These are phyloP conservation scores for Phytopythium sindhum DNA, from an alignment of 352 stramenopile species.

Conservation along the genomic window DNA sequence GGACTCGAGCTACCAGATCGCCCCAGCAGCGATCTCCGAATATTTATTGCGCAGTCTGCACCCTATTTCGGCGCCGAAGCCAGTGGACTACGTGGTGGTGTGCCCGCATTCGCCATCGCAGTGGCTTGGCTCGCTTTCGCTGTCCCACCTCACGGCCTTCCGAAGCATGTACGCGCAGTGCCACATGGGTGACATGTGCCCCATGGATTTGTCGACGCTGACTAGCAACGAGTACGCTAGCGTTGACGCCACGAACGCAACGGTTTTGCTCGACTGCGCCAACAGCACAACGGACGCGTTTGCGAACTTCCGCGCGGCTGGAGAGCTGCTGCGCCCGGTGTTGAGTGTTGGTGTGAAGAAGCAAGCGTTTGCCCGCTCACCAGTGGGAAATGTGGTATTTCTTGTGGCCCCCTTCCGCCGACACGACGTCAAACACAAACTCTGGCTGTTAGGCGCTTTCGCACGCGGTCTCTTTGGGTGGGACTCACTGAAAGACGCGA, in stretches of 20 bases:
- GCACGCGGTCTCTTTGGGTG: constrained; percentile 51
- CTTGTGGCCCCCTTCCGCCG: constrained; percentile 64
- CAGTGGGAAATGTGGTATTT: constrained; percentile 66
- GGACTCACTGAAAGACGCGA: constrained; percentile 7
- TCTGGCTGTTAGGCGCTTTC: constrained; percentile 67
- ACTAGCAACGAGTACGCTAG: constrained; percentile 33
- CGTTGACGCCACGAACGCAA: constrained; percentile 47
- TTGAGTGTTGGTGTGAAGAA: constrained; percentile 47
- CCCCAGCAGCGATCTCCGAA: constrained; percentile 60
- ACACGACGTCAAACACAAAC: constrained; percentile 67
- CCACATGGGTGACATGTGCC: constrained; percentile 60
- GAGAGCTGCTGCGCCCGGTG: constrained; percentile 48
- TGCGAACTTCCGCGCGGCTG: constrained; percentile 56
- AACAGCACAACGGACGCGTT: constrained; percentile 52
- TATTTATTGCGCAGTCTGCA: constrained; percentile 74
- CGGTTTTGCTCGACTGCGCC: constrained; percentile 59
- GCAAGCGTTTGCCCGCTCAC: constrained; percentile 59
- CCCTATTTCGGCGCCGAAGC: constrained; percentile 56
- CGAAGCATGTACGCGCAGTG: constrained; percentile 66
- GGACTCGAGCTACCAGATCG: constrained; percentile 50
- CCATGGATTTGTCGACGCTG: constrained; percentile 43
- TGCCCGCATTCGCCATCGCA: constrained; percentile 66
- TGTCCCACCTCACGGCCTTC: constrained; percentile 74
- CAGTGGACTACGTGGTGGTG: constrained; percentile 70
- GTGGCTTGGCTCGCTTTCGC: constrained; percentile 62